These are phyloP conservation scores for Lactarius quietus DNA, from an alignment of 768 basidiomycete genomes.

Conservation along the genomic window DNA sequence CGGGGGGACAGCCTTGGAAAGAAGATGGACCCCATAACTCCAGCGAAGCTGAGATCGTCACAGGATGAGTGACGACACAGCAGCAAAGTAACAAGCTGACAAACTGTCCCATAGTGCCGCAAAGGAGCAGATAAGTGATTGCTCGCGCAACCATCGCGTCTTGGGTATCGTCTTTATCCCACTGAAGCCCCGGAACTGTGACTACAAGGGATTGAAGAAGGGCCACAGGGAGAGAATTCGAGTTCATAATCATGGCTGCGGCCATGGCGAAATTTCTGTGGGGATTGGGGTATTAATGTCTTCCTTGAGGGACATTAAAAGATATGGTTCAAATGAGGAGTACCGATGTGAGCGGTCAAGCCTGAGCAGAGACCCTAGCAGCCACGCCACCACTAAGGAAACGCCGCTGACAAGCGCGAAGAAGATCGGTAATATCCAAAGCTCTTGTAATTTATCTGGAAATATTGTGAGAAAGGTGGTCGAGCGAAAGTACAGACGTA, in stretches of 20 bases:
- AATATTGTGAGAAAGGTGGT: not conserved
- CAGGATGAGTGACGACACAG: not conserved
- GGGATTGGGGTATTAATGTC: not conserved
- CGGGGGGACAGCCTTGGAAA: conserved; percentile 53
- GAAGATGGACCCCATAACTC: conserved; percentile 88
- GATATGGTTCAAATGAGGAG: conserved; percentile 24
- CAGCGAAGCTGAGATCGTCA: conserved; percentile 63
- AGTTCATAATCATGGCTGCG: conserved; percentile 89
- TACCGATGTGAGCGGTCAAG: conserved; percentile 76
- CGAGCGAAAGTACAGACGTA: conserved; percentile 29
- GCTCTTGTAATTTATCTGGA: conserved; percentile 67
- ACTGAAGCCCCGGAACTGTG: conserved; percentile 78
- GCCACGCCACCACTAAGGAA: conserved; percentile 66
- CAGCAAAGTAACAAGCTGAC: conserved; percentile 43
- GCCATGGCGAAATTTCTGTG: conserved; percentile 73
- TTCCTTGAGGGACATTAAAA: not conserved
- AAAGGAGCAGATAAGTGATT: conserved; percentile 84
- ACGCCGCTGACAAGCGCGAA: conserved; percentile 72
- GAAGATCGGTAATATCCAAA: conserved; percentile 85
- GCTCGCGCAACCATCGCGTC: conserved; percentile 91
- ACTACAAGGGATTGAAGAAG: conserved; percentile 87
- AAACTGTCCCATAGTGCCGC: conserved; percentile 94
- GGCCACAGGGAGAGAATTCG: conserved; percentile 92
- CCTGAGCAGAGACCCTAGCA: conserved; percentile 57
- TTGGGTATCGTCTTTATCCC: conserved; percentile 74